Evolutionary conservation across 1,284 basidiomycete species (phyloP).

Genomic region (Xanthoconium separans): DNA sequence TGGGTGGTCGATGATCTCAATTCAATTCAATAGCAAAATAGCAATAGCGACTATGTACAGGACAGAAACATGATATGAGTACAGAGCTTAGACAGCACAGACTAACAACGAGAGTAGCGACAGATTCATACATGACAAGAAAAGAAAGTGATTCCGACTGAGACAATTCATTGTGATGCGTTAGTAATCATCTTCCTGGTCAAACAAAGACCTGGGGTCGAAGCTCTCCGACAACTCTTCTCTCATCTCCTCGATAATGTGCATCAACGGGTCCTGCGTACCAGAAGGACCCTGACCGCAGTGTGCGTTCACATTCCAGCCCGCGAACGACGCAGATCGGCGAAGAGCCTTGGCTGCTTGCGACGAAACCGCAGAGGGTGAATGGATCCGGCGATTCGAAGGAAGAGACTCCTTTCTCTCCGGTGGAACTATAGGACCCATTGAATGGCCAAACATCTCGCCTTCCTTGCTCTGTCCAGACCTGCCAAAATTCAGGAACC

Average conservation of each 20-base stretch:
- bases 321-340: constrained; percentile 28
- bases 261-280: constrained; percentile 12
- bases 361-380: neutral
- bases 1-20: neutral
- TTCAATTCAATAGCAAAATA: neutral
- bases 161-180: neutral
- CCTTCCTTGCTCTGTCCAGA: constrained; percentile 4
- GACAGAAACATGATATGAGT: neutral
- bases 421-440: constrained; percentile 8
- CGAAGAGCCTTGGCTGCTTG: constrained; percentile 16
- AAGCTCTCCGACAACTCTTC: constrained; percentile 16
- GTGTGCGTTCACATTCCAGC: constrained; percentile 2
- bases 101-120: neutral
- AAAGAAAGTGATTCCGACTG: neutral
- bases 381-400: neutral
- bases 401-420: constrained; percentile 18
- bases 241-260: constrained; percentile 21
- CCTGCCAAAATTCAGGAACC: neutral
- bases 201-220: constrained; percentile 19
- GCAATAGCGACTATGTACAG: neutral
- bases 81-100: neutral
- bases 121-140: neutral
- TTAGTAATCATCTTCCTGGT: constrained; percentile 10
- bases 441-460: constrained; percentile 16
- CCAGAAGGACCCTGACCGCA: neutral